These are phyloP conservation scores for Colletotrichum australisinense DNA, from an alignment of 2,329 filamentous ascomycete genomes.

Conservation along the genomic window DNA sequence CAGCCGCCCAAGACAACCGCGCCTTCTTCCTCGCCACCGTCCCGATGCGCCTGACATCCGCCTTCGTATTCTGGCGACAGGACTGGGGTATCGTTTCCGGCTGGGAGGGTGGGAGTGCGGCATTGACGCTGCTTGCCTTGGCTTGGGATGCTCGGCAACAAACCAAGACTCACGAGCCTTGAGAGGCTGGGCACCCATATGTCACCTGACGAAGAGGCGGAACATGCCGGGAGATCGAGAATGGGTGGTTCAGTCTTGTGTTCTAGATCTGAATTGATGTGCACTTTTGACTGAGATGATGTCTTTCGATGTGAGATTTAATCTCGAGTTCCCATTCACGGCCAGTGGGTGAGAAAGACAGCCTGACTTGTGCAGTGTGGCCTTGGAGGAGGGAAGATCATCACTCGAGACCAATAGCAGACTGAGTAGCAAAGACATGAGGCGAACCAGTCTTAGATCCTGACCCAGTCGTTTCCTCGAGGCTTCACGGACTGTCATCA, in stretches of 20 bases:
- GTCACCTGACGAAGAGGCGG: neutral
- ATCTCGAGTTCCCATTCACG: neutral
- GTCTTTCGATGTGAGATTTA: neutral
- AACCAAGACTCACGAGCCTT: neutral
- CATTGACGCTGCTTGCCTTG: constrained; percentile 5
- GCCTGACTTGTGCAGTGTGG: neutral
- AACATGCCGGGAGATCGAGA: neutral
- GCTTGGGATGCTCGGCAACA: neutral
- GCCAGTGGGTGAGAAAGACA: neutral
- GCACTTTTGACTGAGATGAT: neutral
- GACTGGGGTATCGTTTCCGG: constrained; percentile 41
- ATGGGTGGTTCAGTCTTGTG: neutral
- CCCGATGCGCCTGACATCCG: constrained; percentile 44
- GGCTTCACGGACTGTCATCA: neutral
- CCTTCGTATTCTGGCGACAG: constrained; percentile 43
- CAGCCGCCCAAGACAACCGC: constrained; percentile 45
- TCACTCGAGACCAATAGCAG: neutral
- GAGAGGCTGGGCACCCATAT: neutral
- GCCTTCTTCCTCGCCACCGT: constrained; percentile 44
- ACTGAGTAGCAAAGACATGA: neutral
- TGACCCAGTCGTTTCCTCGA: neutral
- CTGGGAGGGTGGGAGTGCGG: constrained; percentile 45
- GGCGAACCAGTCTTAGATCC: neutral
- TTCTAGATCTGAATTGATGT: neutral
- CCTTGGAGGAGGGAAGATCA: neutral